Conservation (phyloP, 257 asterid genomes). For the Fraxinus cuspidata region DNA sequence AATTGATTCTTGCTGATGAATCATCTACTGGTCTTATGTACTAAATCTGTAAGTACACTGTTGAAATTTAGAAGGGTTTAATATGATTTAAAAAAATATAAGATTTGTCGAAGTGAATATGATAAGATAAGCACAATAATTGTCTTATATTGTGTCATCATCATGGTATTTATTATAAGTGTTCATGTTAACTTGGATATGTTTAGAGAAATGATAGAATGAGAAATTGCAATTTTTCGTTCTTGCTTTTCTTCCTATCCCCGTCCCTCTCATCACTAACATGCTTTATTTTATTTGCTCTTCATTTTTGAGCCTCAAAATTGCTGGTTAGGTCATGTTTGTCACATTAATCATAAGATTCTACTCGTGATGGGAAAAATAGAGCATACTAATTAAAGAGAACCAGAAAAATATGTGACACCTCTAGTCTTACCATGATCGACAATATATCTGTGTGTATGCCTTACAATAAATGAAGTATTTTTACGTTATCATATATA, state of each 20-base stretch:
- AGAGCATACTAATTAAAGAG: too few relatives aligned
- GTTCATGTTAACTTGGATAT: not conserved
- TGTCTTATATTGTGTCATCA: not conserved
- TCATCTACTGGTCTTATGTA: not conserved
- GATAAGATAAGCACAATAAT: not conserved
- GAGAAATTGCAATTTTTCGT: not conserved
- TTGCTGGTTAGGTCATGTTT: too few relatives aligned
- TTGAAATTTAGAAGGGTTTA: not conserved
- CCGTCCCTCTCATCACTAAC: not conserved
- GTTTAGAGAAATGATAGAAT: not conserved
- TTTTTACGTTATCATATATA: too few relatives aligned
- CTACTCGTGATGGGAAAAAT: too few relatives aligned
- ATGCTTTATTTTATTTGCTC: too few relatives aligned
- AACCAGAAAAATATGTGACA: too few relatives aligned
- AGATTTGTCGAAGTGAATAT: not conserved
- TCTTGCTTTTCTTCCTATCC: not conserved
- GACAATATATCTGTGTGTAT: too few relatives aligned
- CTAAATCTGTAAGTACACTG: not conserved
- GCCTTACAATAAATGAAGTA: too few relatives aligned
- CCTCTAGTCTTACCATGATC: too few relatives aligned
- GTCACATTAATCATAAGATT: too few relatives aligned
- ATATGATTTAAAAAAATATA: not conserved
- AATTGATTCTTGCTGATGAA: conserved; percentile 7
- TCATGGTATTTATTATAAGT: not conserved
- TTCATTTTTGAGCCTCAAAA: too few relatives aligned